Base-by-base conservation (phyloP, 2,329 filamentous ascomycete genomes). In the Diplodia mutila region DNA sequence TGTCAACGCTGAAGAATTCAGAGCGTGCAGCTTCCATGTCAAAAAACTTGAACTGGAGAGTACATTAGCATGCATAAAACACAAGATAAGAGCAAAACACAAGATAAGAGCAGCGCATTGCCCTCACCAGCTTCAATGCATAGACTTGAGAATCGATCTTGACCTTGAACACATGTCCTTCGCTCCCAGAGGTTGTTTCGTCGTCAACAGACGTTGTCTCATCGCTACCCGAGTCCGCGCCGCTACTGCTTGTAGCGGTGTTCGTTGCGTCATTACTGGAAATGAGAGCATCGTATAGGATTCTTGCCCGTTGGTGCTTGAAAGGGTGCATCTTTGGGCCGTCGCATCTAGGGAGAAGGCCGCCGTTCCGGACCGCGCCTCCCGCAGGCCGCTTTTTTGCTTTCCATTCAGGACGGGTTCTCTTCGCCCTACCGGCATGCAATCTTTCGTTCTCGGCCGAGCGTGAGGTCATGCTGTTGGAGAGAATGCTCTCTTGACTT, bases 161-260 rank as follows among this genome's bases (percentile, higher is more conserved):
- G 11, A 55, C 52, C 52, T 55, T 55, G 29, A 55, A 55, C n/a
- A 55, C 29, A 55, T 55, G n/a, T 4, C 52, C 52, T 4, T 55
- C 52, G 6, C 52, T 27, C 18, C 52, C 29, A 16, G 27, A 37
- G 0, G 29, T 34, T 37, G 21, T 11, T n/a, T n/a, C n/a, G n/a
- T n/a, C n/a, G n/a, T n/a, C n/a, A n/a, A n/a, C n/a, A n/a, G n/a
- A n/a, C n/a, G n/a, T n/a, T n/a, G n/a, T n/a, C 4, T 51, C 9
- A 27, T 27, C 48, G 9, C 48, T 51, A 1, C 46, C 16, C 1
- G n/a, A 49, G n/a, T 21, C n/a, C 46, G 46, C 46, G 11, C 21
- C 46, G n/a, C 21, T 23, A 49, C n/a, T 49, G n/a, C 48, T 14
- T 16, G 8, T 16, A 1, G 21, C 2, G 21, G 48, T 25, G 4